phyloP scores from a whole-genome alignment of 2,329 filamentous ascomycete species.

The Fusarium sp. region DNA sequence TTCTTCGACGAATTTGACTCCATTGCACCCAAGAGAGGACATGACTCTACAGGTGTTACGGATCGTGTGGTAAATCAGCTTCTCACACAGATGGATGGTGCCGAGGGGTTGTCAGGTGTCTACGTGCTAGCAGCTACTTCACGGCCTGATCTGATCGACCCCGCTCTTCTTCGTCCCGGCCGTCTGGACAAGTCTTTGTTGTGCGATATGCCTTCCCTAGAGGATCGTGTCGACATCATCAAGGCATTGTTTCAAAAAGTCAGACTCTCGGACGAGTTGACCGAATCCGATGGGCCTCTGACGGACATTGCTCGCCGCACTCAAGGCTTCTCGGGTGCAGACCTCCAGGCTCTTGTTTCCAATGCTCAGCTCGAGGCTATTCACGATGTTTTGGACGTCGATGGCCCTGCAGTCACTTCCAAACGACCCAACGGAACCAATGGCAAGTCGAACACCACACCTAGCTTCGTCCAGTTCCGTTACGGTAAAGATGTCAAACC shows the following conservation, averaged over 20 bases:
- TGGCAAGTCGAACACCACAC: slow-evolving; percentile 45
- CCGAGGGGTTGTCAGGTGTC: slow-evolving; percentile 91
- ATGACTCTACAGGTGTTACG: slow-evolving; percentile 98
- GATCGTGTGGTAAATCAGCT: slow-evolving; percentile 98
- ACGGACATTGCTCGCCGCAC: slow-evolving; percentile 81
- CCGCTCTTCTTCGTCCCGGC: slow-evolving; percentile 88
- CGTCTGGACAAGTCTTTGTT: slow-evolving; percentile 92
- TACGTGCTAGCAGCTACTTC: slow-evolving; percentile 96
- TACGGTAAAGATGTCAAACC: slow-evolving; percentile 70
- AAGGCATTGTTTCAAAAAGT: slow-evolving; percentile 84
- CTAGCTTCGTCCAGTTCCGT: slow-evolving; percentile 82
- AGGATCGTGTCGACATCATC: slow-evolving; percentile 90
- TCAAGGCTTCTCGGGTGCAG: slow-evolving; percentile 91
- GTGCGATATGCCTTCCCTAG: slow-evolving; percentile 83
- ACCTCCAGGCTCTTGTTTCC: slow-evolving; percentile 93
- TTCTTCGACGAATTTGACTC: slow-evolving; percentile 99
- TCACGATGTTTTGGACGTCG: slow-evolving; percentile 80
- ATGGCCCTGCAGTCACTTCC: slow-evolving; percentile 55
- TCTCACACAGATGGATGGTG: slow-evolving; percentile 98
- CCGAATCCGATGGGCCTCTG: slow-evolving; percentile 64
- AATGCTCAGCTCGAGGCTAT: slow-evolving; percentile 98
- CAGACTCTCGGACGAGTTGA: slow-evolving; percentile 73
- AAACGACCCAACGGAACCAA: slow-evolving; percentile 49
- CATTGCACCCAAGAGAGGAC: slow-evolving; percentile 95
- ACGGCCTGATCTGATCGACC: slow-evolving; percentile 93